Evolutionary conservation across 352 stramenopile genomes (phyloP).

Genomic region (Phytophthora pisi): DNA sequence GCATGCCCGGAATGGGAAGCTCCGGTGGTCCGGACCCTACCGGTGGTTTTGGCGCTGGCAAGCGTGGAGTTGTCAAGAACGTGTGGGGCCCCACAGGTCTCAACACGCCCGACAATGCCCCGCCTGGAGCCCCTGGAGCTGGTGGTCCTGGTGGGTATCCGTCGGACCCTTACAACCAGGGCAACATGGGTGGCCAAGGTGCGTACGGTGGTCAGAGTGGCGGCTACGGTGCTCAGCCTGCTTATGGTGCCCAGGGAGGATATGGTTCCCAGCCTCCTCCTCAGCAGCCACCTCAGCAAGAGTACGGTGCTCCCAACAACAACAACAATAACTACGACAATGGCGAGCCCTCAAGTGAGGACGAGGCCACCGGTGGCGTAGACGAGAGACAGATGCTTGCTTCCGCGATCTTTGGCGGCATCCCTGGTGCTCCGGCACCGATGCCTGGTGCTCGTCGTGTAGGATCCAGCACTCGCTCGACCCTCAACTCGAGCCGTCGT

Average conservation of each 20-base stretch:
- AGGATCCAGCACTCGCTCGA: conserved; percentile 31
- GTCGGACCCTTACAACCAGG: conserved; percentile 47
- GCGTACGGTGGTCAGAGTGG: conserved; percentile 41
- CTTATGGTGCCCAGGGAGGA: conserved; percentile 40
- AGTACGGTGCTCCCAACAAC: conserved; percentile 52
- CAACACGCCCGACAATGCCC: conserved; percentile 58
- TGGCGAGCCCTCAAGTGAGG: conserved; percentile 48
- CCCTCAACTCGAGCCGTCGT: conserved; percentile 38
- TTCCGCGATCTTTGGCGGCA: conserved; percentile 96
- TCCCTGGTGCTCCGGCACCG: conserved; percentile 74
- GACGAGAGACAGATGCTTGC: conserved; percentile 91
- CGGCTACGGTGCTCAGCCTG: conserved; percentile 45
- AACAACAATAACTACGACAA: conserved; percentile 62
- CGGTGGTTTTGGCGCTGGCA: conserved; percentile 48
- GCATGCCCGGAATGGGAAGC: conserved; percentile 33
- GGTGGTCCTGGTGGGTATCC: conserved; percentile 39
- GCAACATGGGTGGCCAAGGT: conserved; percentile 23
- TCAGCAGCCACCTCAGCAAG: conserved; percentile 41
- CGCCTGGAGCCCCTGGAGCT: conserved; percentile 22
- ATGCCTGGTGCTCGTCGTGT: conserved; percentile 48
- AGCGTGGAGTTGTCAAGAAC: conserved; percentile 76
- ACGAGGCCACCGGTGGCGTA: conserved; percentile 41
- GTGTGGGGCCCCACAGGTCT: conserved; percentile 86
- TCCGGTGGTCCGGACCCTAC: conserved; percentile 42
- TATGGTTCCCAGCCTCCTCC: conserved; percentile 44